phyloP scores from a whole-genome alignment of 164 flowering plant species.

The Dillenia suffruticosa region DNA sequence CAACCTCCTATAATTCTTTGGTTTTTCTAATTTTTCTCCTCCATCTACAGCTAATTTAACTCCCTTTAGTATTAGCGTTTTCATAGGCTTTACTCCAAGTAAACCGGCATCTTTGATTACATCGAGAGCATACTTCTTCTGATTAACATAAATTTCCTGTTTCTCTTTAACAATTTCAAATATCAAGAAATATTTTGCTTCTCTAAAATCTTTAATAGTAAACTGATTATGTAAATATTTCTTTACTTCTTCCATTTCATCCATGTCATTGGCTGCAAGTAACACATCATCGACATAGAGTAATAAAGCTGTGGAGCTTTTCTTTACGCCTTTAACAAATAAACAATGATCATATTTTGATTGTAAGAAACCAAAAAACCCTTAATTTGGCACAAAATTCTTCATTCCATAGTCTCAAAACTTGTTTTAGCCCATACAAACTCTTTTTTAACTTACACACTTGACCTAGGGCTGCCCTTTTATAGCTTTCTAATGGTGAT shows the following conservation, averaged over 20 bases:
- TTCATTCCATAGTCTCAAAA: not conserved
- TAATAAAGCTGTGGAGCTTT: not conserved
- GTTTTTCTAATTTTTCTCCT: not conserved
- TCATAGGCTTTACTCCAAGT: not conserved
- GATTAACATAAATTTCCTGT: not conserved
- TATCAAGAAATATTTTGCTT: too few relatives aligned
- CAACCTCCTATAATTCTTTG: not conserved
- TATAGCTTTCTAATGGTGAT: not conserved
- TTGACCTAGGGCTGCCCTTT: not conserved
- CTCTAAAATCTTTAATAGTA: not conserved
- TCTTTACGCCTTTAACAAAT: not conserved
- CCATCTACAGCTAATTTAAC: not conserved
- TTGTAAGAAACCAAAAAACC: not conserved
- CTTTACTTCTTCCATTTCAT: not conserved
- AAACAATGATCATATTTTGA: not conserved
- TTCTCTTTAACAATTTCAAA: not conserved
- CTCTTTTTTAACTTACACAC: not conserved
- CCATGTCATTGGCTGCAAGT: not conserved
- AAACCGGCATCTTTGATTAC: not conserved
- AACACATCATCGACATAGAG: not conserved
- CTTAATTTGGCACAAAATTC: not conserved
- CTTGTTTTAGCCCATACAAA: constrained; percentile 2
- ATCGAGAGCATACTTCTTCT: not conserved
- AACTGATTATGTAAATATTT: not conserved
- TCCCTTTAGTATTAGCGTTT: not conserved